These are phyloP conservation scores for Scolecobasidium constrictum DNA, from an alignment of 2,329 filamentous ascomycete species.

Conservation along the genomic window DNA sequence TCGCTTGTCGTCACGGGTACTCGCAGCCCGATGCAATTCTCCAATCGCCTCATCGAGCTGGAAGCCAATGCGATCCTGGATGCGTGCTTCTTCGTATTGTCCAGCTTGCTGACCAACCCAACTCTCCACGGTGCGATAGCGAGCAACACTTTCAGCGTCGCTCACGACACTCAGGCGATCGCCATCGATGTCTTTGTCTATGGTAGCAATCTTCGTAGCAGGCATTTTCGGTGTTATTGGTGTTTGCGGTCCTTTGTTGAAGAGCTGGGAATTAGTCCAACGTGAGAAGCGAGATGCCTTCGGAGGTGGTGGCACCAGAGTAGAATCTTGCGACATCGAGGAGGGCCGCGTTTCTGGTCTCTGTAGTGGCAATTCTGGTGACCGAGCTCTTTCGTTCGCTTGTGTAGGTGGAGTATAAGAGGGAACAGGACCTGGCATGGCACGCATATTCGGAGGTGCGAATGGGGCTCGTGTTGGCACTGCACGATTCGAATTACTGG, in stretches of 20 bases:
- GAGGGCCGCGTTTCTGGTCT: slow-evolving; percentile 51
- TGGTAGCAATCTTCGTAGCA: no score
- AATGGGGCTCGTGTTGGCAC: slow-evolving; percentile 5
- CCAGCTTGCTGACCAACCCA: slow-evolving; percentile 30
- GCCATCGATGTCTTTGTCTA: slow-evolving; percentile 18
- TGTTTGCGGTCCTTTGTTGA: slow-evolving; percentile 23
- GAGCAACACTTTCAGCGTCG: slow-evolving; percentile 22
- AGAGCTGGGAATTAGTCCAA: slow-evolving; percentile 29
- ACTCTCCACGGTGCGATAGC: slow-evolving; percentile 29
- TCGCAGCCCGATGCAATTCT: slow-evolving; percentile 1
- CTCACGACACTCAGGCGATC: slow-evolving; percentile 24
- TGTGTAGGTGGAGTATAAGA: slow-evolving; percentile 22
- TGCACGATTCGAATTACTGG: neutral
- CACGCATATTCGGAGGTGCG: slow-evolving; percentile 6
- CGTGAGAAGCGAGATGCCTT: slow-evolving; percentile 20
- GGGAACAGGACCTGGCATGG: slow-evolving; percentile 15
- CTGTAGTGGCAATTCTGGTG: slow-evolving; percentile 44
- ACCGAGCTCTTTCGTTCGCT: slow-evolving; percentile 20
- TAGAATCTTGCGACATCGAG: slow-evolving; percentile 67
- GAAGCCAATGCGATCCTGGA: slow-evolving; percentile 20
- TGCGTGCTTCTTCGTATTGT: slow-evolving; percentile 23
- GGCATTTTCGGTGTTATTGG: no score
- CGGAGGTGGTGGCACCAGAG: slow-evolving; percentile 28
- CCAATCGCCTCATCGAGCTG: slow-evolving; percentile 24
- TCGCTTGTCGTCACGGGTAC: neutral